Evolutionary conservation across 2,329 filamentous ascomycete genomes (phyloP).

Genomic region (Colletotrichum incanum): DNA sequence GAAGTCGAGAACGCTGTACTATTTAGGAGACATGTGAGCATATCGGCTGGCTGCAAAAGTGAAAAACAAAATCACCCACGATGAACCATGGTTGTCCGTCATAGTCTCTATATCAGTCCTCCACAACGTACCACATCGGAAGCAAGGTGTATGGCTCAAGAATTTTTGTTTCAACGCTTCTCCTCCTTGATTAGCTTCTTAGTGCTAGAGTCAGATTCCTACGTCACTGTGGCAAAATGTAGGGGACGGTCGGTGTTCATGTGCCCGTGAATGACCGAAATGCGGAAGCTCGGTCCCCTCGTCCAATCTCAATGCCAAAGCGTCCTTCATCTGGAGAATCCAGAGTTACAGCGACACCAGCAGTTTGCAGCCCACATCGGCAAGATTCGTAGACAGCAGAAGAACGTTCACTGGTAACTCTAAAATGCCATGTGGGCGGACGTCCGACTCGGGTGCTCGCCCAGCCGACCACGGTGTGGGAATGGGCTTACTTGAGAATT

Average conservation of each 20-base stretch:
- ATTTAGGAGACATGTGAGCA: too few species aligned
- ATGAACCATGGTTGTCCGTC: too few species aligned
- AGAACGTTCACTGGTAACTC: background rate
- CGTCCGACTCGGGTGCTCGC: conserved; percentile 23
- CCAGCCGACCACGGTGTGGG: background rate
- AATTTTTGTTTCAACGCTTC: too few species aligned
- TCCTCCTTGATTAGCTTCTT: too few species aligned
- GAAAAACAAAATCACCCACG: too few species aligned
- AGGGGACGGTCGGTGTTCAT: conserved; percentile 1
- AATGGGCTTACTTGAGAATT: background rate
- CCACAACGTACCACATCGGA: too few species aligned
- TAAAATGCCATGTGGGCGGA: conserved; percentile 13
- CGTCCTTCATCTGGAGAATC: conserved; percentile 1
- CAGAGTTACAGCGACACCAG: background rate
- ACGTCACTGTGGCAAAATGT: background rate
- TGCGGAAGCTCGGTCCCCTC: conserved; percentile 15
- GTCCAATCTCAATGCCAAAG: conserved; percentile 7
- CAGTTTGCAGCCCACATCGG: background rate
- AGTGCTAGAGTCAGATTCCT: rapidly evolving
- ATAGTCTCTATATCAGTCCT: too few species aligned
- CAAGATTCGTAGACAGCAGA: background rate
- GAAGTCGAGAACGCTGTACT: too few species aligned
- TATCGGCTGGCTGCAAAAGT: too few species aligned
- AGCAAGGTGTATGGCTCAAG: too few species aligned
- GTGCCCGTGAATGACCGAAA: background rate